Evolutionary conservation across 768 basidiomycete genomes (phyloP).

Genomic region (Pleurotus djamor): DNA sequence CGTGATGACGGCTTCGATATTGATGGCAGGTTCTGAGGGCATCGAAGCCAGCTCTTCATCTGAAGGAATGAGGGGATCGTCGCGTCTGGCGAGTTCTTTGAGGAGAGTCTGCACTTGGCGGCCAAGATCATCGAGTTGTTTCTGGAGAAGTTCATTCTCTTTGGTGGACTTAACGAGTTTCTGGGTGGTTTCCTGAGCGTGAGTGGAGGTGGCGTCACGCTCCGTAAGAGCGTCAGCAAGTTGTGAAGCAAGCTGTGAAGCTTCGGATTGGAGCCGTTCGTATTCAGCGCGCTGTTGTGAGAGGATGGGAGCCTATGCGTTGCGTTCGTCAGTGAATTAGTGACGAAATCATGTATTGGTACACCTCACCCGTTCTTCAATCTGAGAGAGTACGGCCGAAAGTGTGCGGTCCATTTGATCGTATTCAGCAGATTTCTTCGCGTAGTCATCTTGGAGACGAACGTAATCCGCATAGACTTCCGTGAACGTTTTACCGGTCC

Average conservation of each 20-base stretch:
- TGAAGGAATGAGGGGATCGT: slow-evolving; percentile 78
- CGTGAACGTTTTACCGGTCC: slow-evolving; percentile 86
- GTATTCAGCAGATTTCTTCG: slow-evolving; percentile 77
- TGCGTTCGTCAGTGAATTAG: background rate
- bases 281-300: slow-evolving; percentile 90
- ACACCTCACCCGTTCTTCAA: slow-evolving; percentile 79
- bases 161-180: slow-evolving; percentile 55
- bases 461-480: slow-evolving; percentile 93
- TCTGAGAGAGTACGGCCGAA: slow-evolving; percentile 78
- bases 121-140: slow-evolving; percentile 80
- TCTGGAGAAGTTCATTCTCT: slow-evolving; percentile 68
- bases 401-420: slow-evolving; percentile 83
- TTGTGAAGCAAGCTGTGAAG: slow-evolving; percentile 76
- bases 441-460: slow-evolving; percentile 78
- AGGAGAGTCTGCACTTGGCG: slow-evolving; percentile 81
- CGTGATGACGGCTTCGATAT: slow-evolving; percentile 80
- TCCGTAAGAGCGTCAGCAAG: slow-evolving; percentile 73
- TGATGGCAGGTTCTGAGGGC: slow-evolving; percentile 38
- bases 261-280: slow-evolving; percentile 78
- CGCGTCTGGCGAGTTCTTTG: slow-evolving; percentile 76
- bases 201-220: slow-evolving; percentile 60
- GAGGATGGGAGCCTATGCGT: slow-evolving; percentile 77
- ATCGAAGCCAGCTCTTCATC: slow-evolving; percentile 58
- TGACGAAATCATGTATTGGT: slow-evolving; percentile 2
- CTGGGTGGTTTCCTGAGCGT: slow-evolving; percentile 59